Percentiles rank a stretch among this genome's conserved stretches.
Conservation (phyloP, 202 grass and related monocot species). For the Carex arenaria region DNA sequence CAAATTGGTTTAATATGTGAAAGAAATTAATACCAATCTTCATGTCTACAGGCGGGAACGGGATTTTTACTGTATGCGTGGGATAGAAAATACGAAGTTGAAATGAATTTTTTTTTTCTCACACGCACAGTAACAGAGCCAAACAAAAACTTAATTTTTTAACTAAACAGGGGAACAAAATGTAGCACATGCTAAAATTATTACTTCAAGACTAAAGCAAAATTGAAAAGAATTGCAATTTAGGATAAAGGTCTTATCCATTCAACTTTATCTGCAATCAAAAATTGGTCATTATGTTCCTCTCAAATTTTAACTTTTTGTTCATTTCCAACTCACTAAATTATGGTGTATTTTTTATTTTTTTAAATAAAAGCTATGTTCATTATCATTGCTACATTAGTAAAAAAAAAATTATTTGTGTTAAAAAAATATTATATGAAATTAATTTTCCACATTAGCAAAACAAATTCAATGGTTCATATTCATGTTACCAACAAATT, state of each 20-base stretch:
- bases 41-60: neutral
- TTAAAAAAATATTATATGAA: neutral
- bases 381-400: neutral
- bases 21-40: neutral
- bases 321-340: neutral
- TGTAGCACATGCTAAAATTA: neutral
- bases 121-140: too few relatives aligned
- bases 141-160: neutral
- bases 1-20: constrained; percentile 15
- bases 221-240: neutral
- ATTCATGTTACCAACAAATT: too few relatives aligned
- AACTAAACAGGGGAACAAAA: neutral
- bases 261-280: neutral
- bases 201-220: neutral
- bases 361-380: neutral
- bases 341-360: neutral
- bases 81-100: too few relatives aligned
- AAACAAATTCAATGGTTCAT: neutral
- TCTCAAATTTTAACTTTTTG: neutral
- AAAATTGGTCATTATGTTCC: neutral
- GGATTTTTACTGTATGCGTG: too few relatives aligned
- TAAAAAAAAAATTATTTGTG: neutral
- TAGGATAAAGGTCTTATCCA: neutral
- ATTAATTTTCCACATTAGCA: neutral
- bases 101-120: too few relatives aligned